phyloP scores from a whole-genome alignment of 345 rosid species.

The Linum lewisii region DNA sequence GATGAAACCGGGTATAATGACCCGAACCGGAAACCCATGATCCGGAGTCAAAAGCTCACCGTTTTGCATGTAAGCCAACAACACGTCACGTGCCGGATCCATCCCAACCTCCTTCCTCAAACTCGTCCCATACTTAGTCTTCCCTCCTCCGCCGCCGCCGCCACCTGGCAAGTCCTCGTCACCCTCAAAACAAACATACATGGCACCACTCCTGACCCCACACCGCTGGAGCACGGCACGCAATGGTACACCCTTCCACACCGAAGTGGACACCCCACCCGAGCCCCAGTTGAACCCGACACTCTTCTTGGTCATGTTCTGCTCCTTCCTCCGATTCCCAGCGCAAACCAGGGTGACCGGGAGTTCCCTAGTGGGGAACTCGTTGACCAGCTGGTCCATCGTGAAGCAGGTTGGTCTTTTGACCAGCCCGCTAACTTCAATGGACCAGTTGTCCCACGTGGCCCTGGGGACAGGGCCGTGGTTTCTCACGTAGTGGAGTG shows the following conservation, averaged over 20 bases:
- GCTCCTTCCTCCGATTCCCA: conserved; percentile 87
- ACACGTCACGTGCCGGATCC: conserved; percentile 78
- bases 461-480: conserved; percentile 73
- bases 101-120: conserved; percentile 51
- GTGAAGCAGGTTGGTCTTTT: conserved; percentile 51
- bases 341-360: conserved; percentile 85
- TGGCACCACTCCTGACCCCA: conserved; percentile 61
- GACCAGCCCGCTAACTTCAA: conserved; percentile 75
- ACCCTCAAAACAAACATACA: conserved; percentile 88
- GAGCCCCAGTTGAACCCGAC: conserved; percentile 96
- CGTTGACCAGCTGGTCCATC: conserved; percentile 66
- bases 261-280: conserved; percentile 66
- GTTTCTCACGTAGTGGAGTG: conserved; percentile 92
- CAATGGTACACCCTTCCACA: conserved; percentile 75
- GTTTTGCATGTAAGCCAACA: conserved; percentile 93
- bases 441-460: conserved; percentile 59
- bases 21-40: conserved; percentile 84
- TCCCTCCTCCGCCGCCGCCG: conserved; percentile 93
- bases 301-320: conserved; percentile 76
- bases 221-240: conserved; percentile 56
- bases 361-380: conserved; percentile 56
- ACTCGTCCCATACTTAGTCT: conserved; percentile 88
- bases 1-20: conserved; percentile 80
- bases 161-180: conserved; percentile 93
- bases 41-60: conserved; percentile 71